Evolutionary conservation across 78 protist genomes (phyloP).

Genomic region (Dictyostelium discoideum): dicty_2.7 NC_007091.3:993501-994000

Average conservation of each 20-base stretch:
- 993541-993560: no score
- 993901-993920: neutral
- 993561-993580: neutral
- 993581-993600: neutral
- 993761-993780: constrained; percentile 40
- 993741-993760: constrained; percentile 41
- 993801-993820: neutral
- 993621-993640: constrained; percentile 41
- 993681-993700: constrained; percentile 51
- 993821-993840: constrained; percentile 14
- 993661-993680: constrained; percentile 36
- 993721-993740: constrained; percentile 52
- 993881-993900: neutral
- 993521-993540: no score
- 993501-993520: constrained; percentile 30
- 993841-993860: constrained; percentile 33
- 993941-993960: neutral
- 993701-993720: constrained; percentile 23
- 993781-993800: neutral
- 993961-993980: constrained; percentile 30
- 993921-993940: neutral
- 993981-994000: constrained; percentile 40
- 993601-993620: constrained; percentile 2
- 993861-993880: constrained; percentile 21
- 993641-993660: constrained; percentile 63